Base-by-base conservation (phyloP, 306 rosid genomes). In the Trifolium repens region DNA sequence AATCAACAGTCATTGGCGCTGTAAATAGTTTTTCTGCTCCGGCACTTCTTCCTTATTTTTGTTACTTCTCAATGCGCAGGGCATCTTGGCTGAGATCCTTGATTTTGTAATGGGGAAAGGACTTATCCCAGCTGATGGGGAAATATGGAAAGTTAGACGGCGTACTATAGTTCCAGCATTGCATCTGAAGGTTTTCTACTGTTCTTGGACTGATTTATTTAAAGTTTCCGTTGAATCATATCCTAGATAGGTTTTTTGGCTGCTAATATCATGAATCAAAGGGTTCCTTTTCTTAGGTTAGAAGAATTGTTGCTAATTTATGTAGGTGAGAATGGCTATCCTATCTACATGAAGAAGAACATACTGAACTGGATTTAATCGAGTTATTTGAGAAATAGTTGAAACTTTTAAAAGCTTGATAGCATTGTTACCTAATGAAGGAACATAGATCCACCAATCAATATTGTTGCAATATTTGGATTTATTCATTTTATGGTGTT, bases 31-130 rank as follows among this genome's bases (percentile, higher is more conserved):
- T 70, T 76, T 19, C 47, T 55, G 17, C 72, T 63, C 11, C 42
- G 30, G 22, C 35, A 27, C 69, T 53, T 78, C 44, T 65, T 50
- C 72, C 53, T 58, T 62, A 6, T 46, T 22, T 32, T 67, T 58
- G 53, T 59, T 62, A 59, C 71, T 53, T 76, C 65, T 84, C 54
- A 55, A 69, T 54, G 58, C 75, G 75, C 93, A 94, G 99, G 99
- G 99, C 46, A 91, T 94, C 80, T 84, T 94, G 89, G 99, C 99
- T 67, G 99, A 94, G 88, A 94, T 94, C 74, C 85, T 94, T 8
- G 93, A 94, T 7, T 94, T 94, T 78, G 99, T 94, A 61, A 94
- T 94, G 99, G 99, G 99, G 60, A 94, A 84, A 73, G 99, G 99
- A 62, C 97, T 94, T 61, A 94, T 94, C 83, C 99, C 99, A 32